Evolutionary conservation across 768 basidiomycete species (phyloP).

Genomic region (Exsudoporus frostii): DNA sequence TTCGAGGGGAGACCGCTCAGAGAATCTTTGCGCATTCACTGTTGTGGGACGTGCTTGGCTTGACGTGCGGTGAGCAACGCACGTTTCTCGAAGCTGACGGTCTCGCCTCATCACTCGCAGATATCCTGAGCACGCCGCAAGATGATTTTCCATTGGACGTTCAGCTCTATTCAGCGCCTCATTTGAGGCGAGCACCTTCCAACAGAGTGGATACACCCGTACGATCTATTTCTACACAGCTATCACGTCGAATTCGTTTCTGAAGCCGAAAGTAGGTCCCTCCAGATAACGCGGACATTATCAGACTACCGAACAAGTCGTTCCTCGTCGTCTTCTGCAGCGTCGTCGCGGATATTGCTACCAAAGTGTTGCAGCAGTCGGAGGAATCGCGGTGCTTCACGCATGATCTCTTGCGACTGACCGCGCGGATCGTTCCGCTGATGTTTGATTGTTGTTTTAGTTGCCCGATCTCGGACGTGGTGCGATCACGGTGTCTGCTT

Average conservation of each 20-base stretch:
- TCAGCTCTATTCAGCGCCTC: constrained; percentile 39
- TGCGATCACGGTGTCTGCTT: constrained; percentile 39
- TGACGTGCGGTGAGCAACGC: constrained; percentile 6
- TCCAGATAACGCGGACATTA: constrained; percentile 32
- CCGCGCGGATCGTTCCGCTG: constrained; percentile 37
- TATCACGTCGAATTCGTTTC: constrained; percentile 2
- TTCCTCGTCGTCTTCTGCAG: constrained; percentile 48
- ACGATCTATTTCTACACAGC: constrained; percentile 8
- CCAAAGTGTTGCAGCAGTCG: constrained; percentile 40
- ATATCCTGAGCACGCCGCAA: constrained; percentile 34
- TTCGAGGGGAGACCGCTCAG: constrained; percentile 16
- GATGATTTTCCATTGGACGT: constrained; percentile 38
- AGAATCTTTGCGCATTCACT: constrained; percentile 20
- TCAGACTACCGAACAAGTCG: constrained; percentile 37
- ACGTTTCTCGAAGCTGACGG: background rate
- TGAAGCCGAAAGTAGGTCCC: constrained; percentile 30
- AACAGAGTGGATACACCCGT: constrained; percentile 35
- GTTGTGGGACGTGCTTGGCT: constrained; percentile 20
- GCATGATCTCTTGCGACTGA: constrained; percentile 43
- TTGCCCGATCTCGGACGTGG: constrained; percentile 32
- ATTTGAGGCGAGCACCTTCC: constrained; percentile 30
- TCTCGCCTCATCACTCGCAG: constrained; percentile 23
- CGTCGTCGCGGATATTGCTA: constrained; percentile 43
- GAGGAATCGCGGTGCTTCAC: constrained; percentile 49
- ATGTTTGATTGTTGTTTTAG: constrained; percentile 43